Evolutionary conservation across 768 basidiomycete species (phyloP).

Genomic region (Hirschioporus abietinus): DNA sequence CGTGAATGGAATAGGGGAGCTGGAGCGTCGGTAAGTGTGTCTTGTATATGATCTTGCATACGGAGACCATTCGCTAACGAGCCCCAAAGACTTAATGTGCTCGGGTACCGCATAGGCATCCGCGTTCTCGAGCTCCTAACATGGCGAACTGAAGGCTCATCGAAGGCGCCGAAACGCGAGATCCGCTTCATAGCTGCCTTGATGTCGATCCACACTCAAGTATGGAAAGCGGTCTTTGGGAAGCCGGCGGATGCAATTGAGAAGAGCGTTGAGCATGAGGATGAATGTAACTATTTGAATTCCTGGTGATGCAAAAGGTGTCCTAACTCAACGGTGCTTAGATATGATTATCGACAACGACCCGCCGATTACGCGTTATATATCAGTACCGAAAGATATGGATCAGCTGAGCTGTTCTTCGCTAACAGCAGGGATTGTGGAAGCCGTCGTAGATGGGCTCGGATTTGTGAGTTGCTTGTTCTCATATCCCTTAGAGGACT

Average conservation of each 20-base stretch:
- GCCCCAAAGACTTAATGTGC: constrained; percentile 67
- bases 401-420: constrained; percentile 95
- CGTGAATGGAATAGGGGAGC: constrained; percentile 90
- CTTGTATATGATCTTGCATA: background rate
- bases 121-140: constrained; percentile 83
- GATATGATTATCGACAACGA: constrained; percentile 99
- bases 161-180: constrained; percentile 90
- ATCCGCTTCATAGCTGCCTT: constrained; percentile 86
- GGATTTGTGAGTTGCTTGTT: constrained; percentile 72
- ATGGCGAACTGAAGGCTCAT: constrained; percentile 71
- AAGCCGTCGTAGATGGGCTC: constrained; percentile 91
- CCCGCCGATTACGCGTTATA: constrained; percentile 83
- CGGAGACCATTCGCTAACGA: background rate
- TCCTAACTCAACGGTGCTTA: constrained; percentile 24
- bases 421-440: constrained; percentile 94
- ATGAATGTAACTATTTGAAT: constrained; percentile 67
- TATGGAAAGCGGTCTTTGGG: constrained; percentile 93
- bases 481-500: background rate
- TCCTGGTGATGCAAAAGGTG: background rate
- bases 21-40: constrained; percentile 75
- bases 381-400: constrained; percentile 93
- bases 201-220: constrained; percentile 91
- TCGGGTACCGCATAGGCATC: constrained; percentile 89
- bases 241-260: constrained; percentile 93
- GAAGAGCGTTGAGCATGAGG: constrained; percentile 92